Conservation (phyloP, 441 rosid species). For the Flueggea neowawraea region DNA sequence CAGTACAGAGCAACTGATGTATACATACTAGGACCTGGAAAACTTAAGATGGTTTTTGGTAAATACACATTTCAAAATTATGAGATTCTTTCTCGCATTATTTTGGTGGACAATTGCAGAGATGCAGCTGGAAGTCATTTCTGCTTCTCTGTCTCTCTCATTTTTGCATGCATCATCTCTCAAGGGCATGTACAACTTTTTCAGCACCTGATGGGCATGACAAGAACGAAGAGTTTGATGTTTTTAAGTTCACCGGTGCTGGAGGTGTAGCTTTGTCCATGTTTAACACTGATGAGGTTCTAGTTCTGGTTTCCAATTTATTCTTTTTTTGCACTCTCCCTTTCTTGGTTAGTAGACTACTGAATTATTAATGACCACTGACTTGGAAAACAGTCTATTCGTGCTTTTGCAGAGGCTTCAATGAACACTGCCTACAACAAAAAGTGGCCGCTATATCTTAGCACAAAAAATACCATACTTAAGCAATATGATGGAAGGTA, state of each 20-base stretch:
- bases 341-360: background rate
- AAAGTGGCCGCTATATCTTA: slow-evolving; percentile 95
- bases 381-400: slow-evolving; percentile 59
- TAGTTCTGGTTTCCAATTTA: background rate
- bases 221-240: slow-evolving; percentile 57
- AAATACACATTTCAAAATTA: slow-evolving; percentile 9
- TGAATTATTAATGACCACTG: slow-evolving; percentile 1
- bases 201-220: slow-evolving; percentile 55
- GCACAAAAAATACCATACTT: slow-evolving; percentile 95
- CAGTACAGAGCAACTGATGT: slow-evolving; percentile 87
- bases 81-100: background rate
- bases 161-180: slow-evolving; percentile 4
- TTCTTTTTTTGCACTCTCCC: background rate
- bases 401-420: slow-evolving; percentile 88
- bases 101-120: background rate
- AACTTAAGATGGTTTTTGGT: slow-evolving; percentile 78
- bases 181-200: slow-evolving; percentile 10
- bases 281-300: slow-evolving; percentile 89
- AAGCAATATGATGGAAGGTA: slow-evolving; percentile 96
- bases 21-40: slow-evolving; percentile 69
- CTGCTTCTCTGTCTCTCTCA: background rate
- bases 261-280: slow-evolving; percentile 88
- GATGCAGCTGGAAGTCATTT: background rate
- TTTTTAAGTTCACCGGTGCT: slow-evolving; percentile 59
- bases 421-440: slow-evolving; percentile 91